A percentile compares a stretch with the other conserved stretches of the same genome.
These are phyloP conservation scores for Paraphoma sp. DNA, from an alignment of 2,329 filamentous ascomycete species.

Conservation along the genomic window DNA sequence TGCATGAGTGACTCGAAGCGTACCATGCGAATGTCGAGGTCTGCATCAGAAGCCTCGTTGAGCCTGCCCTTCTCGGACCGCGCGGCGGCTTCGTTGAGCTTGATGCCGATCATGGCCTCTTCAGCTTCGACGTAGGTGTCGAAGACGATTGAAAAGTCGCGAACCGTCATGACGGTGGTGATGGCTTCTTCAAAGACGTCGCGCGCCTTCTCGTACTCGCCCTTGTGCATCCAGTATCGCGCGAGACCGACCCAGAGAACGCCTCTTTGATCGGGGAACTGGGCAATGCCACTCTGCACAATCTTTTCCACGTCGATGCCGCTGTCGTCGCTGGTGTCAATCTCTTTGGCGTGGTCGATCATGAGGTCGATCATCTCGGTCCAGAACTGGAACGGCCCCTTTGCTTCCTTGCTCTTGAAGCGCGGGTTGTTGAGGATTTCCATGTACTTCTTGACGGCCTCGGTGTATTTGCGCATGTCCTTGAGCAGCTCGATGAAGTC, in stretches of 20 bases:
- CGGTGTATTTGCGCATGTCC: slow-evolving; percentile 82
- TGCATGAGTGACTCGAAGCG: slow-evolving; percentile 99
- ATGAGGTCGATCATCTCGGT: slow-evolving; percentile 95
- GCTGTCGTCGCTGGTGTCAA: slow-evolving; percentile 79
- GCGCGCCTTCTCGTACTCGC: slow-evolving; percentile 88
- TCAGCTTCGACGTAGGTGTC: slow-evolving; percentile 97
- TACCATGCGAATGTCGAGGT: slow-evolving; percentile 96
- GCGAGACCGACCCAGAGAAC: slow-evolving; percentile 95
- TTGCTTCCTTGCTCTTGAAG: slow-evolving; percentile 91
- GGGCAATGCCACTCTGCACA: slow-evolving; percentile 86
- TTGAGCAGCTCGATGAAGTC: slow-evolving; percentile 92
- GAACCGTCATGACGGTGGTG: slow-evolving; percentile 97
- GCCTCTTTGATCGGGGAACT: slow-evolving; percentile 92
- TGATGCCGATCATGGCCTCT: slow-evolving; percentile 87
- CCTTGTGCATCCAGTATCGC: slow-evolving; percentile 94
- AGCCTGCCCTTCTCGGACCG: slow-evolving; percentile 79
- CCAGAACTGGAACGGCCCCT: slow-evolving; percentile 96
- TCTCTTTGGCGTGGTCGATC: slow-evolving; percentile 86
- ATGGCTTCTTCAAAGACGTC: slow-evolving; percentile 97
- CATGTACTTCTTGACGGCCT: slow-evolving; percentile 91
- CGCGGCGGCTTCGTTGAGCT: slow-evolving; percentile 85
- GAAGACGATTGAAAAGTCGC: slow-evolving; percentile 95
- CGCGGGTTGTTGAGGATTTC: slow-evolving; percentile 87
- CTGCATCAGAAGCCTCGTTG: slow-evolving; percentile 87
- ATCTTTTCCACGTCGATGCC: slow-evolving; percentile 92